Evolutionary conservation across 2,329 filamentous ascomycete genomes (phyloP).

Genomic region (Fusarium avenaceum): DNA sequence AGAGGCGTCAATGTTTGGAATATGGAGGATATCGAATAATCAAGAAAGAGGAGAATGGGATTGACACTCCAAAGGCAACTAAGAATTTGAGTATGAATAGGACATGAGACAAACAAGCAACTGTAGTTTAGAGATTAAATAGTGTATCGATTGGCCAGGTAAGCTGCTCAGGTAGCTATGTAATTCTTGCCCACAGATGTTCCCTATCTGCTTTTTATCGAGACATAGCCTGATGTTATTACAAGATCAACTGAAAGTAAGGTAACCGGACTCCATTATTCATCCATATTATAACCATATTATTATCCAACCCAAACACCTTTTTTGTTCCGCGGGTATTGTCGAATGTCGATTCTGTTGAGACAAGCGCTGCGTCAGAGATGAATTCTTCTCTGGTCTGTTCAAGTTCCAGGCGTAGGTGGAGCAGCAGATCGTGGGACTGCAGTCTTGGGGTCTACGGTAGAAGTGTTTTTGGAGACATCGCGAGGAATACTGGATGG

Average conservation of each 20-base stretch:
- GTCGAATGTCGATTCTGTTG: constrained; percentile 8
- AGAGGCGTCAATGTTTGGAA: constrained; percentile 65
- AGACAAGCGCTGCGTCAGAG: not conserved
- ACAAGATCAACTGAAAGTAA: not conserved
- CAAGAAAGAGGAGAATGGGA: constrained; percentile 25
- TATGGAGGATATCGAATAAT: constrained; percentile 63
- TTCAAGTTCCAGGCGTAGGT: constrained; percentile 17
- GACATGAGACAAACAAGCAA: constrained; percentile 38
- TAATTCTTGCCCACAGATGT: constrained; percentile 17
- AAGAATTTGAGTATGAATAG: constrained; percentile 25
- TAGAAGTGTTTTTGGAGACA: constrained; percentile 22
- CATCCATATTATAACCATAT: not conserved
- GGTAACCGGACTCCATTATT: not conserved
- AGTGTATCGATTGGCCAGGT: constrained; percentile 46
- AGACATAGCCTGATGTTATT: not conserved
- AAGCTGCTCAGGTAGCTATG: constrained; percentile 23
- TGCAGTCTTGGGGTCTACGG: constrained; percentile 31
- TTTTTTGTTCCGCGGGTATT: constrained; percentile 28
- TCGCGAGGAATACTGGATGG: constrained; percentile 31
- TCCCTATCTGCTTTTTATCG: not conserved
- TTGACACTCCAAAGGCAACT: constrained; percentile 13
- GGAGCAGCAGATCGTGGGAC: constrained; percentile 23
- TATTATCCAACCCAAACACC: constrained; percentile 24
- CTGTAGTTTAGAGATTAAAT: constrained; percentile 50
- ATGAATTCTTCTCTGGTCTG: not conserved